Base-by-base conservation (phyloP, 2,329 filamentous ascomycete genomes). In the Alternaria sp. region DNA sequence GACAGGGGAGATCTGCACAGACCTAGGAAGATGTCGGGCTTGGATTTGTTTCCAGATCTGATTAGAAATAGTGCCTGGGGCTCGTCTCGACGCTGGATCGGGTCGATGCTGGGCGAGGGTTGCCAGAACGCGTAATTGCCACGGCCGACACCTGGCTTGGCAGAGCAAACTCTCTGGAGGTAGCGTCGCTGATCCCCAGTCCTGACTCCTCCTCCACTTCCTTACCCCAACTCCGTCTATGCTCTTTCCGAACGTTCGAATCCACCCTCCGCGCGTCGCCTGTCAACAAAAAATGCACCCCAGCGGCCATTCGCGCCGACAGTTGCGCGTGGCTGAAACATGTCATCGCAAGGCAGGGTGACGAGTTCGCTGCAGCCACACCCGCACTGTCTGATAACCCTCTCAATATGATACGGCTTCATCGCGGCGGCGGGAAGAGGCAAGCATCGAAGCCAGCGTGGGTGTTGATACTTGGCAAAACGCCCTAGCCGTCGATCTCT, bases 181-280 rank as follows among this genome's bases (percentile, higher is more conserved):
- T 58, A 63, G 63, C 54, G 63, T 57, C 55, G 63, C 54, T 60
- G 57, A 66, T 66, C 63, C 33, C 54, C 37, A 61, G 55, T 28
- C 37, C 49, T 66, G 30, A 30, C 50, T 43, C 33, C 18, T 23
- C 50, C 46, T 45, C 46, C 50, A 41, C 50, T 37, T 43, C 44
- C 37, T 55, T 55, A 49, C 47, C 53, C 51, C 49, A 47, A 33
- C 37, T 30, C 59, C 43, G 47, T 60, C 58, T 53, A 58, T 54
- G 20, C 55, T 51, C 46, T 46, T 55, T 57, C 58, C 26, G 55
- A 44, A 37, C 28, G 23, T 33, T 43, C n/a, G 37, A 58, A 33
- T 58, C 55, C 47, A 28, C 21, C 49, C 12, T 60, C 54, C 49
- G 26, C 60, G 57, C 57, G 54, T 47, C 57, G 33, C 37, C 55